These are phyloP conservation scores for Glycine tomentella DNA, from an alignment of 306 rosid genomes.

Conservation along the genomic window DNA sequence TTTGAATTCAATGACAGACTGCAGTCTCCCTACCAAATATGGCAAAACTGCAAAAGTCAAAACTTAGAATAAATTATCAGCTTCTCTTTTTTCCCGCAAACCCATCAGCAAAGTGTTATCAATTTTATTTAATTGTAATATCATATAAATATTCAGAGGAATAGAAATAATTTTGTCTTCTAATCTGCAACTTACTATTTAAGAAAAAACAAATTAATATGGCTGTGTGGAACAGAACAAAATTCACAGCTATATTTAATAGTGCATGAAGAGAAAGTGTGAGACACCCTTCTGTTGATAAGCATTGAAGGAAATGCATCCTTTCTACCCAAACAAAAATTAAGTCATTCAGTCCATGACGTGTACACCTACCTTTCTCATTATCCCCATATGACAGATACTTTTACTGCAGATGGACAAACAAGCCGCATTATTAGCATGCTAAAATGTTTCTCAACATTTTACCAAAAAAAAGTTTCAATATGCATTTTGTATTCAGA, in stretches of 20 bases:
- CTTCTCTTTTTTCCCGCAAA: too few relatives aligned
- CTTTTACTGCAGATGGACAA: neutral
- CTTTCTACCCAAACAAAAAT: constrained; percentile 1
- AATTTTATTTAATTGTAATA: too few relatives aligned
- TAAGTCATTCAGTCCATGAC: constrained; percentile 4
- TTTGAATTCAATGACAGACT: constrained; percentile 9
- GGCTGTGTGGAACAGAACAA: too few relatives aligned
- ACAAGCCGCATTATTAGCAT: constrained; percentile 28
- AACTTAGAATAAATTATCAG: too few relatives aligned
- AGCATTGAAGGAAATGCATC: constrained; percentile 8
- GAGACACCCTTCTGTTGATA: neutral
- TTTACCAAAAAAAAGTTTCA: constrained; percentile 5
- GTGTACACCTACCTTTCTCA: constrained; percentile 24
- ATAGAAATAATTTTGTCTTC: too few relatives aligned
- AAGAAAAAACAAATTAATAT: too few relatives aligned
- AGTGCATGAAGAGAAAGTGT: constrained; percentile 28
- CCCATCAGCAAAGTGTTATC: too few relatives aligned
- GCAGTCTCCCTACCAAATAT: constrained; percentile 20
- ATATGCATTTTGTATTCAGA: neutral
- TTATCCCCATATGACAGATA: constrained; percentile 32
- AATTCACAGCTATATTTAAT: neutral
- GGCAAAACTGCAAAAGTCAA: neutral
- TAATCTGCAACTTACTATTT: too few relatives aligned
- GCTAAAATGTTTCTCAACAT: constrained; percentile 32
- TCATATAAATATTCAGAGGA: too few relatives aligned